These are phyloP conservation scores for Colletotrichum ledebouriae DNA, from an alignment of 2,329 filamentous ascomycete genomes.

Conservation along the genomic window DNA sequence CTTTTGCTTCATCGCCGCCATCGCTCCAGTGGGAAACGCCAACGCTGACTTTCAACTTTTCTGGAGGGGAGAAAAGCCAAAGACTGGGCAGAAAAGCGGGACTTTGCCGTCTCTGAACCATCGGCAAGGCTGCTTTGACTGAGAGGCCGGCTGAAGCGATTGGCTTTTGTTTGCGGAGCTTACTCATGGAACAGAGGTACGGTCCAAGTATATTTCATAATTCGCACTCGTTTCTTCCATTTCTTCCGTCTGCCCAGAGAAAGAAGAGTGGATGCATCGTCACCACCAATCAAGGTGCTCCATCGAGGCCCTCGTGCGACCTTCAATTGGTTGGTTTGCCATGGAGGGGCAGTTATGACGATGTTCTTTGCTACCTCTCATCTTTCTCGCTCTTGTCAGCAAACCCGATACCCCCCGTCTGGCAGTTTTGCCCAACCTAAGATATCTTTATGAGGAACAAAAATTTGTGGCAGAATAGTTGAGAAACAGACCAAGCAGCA, in stretches of 20 bases:
- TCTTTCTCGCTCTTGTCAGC: slow-evolving; percentile 31
- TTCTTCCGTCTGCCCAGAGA: slow-evolving; percentile 31
- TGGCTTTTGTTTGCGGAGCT: slow-evolving; percentile 39
- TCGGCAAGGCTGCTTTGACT: slow-evolving; percentile 32
- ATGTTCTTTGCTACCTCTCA: slow-evolving; percentile 31
- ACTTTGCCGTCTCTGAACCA: slow-evolving; percentile 10
- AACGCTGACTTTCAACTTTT: slow-evolving; percentile 20
- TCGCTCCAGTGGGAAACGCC: slow-evolving; percentile 23
- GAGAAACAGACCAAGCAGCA: slow-evolving; percentile 14
- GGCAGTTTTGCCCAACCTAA: slow-evolving; percentile 7
- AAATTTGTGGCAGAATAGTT: background rate
- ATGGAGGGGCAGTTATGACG: slow-evolving; percentile 42
- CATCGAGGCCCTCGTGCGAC: slow-evolving; percentile 26
- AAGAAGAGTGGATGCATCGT: slow-evolving; percentile 35
- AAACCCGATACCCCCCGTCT: background rate
- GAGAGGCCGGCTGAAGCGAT: slow-evolving; percentile 13
- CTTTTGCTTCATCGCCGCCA: slow-evolving; percentile 22
- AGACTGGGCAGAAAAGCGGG: slow-evolving; percentile 36
- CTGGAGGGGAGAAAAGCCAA: slow-evolving; percentile 9
- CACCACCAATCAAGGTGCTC: slow-evolving; percentile 3
- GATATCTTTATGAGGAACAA: background rate
- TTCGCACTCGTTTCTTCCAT: slow-evolving; percentile 33
- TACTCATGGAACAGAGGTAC: slow-evolving; percentile 37
- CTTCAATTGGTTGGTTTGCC: slow-evolving; percentile 30
- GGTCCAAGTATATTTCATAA: slow-evolving; percentile 23